Evolutionary conservation across 352 stramenopile genomes (phyloP).

Genomic region (Globisporangium sylvaticum): DNA sequence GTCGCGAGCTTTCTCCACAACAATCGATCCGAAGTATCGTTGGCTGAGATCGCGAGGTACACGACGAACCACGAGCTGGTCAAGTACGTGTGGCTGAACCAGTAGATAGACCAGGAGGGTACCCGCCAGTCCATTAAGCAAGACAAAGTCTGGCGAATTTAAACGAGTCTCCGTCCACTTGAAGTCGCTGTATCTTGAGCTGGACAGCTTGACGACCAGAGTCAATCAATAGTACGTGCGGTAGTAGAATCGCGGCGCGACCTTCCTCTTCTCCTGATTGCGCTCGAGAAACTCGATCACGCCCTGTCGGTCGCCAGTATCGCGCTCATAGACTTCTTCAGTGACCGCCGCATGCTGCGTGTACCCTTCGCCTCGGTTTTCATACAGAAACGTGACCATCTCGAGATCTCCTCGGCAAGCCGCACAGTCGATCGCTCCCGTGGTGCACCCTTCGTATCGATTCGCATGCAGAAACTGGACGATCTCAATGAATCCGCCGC

Average conservation of each 20-base stretch:
- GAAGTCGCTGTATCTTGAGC: no score
- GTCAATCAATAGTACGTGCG: neutral
- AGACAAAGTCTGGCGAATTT: no score
- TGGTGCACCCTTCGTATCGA: neutral
- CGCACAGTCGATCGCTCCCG: neutral
- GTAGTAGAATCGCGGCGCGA: neutral
- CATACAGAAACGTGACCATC: neutral
- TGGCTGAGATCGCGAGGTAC: neutral
- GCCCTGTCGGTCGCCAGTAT: neutral
- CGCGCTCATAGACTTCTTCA: neutral
- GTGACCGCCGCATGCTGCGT: neutral
- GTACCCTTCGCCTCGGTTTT: neutral
- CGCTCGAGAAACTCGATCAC: neutral
- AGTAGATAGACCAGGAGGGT: neutral
- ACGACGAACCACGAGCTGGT: neutral
- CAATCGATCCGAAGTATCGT: neutral
- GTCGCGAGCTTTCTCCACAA: neutral
- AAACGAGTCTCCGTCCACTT: no score
- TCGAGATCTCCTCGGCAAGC: neutral
- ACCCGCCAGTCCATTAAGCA: no score
- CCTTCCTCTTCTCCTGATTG: neutral
- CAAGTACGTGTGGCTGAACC: neutral
- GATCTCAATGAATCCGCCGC: neutral
- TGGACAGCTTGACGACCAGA: neutral
- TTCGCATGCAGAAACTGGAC: slow-evolving; percentile 1